Base-by-base conservation (phyloP, 129 eudicot species). In the Tagetes patula region DNA sequence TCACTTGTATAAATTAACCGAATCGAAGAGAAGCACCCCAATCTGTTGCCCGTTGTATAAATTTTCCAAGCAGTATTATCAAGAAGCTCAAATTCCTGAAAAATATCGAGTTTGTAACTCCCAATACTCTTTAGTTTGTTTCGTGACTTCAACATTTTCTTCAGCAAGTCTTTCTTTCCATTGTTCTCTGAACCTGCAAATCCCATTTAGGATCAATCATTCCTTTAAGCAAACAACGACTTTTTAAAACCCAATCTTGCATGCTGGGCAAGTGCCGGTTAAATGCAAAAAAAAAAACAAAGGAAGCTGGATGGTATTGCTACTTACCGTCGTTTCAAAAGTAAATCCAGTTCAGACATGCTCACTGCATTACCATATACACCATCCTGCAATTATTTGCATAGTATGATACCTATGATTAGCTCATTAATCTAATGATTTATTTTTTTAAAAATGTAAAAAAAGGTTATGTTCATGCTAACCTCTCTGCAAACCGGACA, bases 401-500 rank as follows among this genome's bases (percentile, higher is more conserved):
- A 39, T 39, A 5, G 43, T 3, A 50, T 6, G 1, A 55, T 7
- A 2, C 27, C 27, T 20, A 20, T 20, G 27, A 20, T 20, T 20
- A 9, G 20, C 50, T 13, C 5, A 54, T 8, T 37, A 47, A 52
- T 52, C 2, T 3, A 38, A 37, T 10, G 3, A 36, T 37, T 47
- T 42, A 43, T 20, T 59, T 50, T 40, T 8, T 8, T 8, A 8
- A 11, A 56, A 30, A 56, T 0, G 32, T 8, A 32, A 9, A 32
- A 8, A 3, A 32, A 4, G 41, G 10, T 61, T 61, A 0, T 36
- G 32, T n/a, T 32, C 47, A 45, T 50, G 42, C 79, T 67, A 48
- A 84, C 92, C 85, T 87, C 87, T 73, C 89, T 82, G 82, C 92
- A 87, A 50, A 87, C 85, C 27, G 92, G 92, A 66, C 85, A 87